Evolutionary conservation across 495 filamentous ascomycete genomes (phyloP).

Genomic region (Pyrenula massariospora): DNA sequence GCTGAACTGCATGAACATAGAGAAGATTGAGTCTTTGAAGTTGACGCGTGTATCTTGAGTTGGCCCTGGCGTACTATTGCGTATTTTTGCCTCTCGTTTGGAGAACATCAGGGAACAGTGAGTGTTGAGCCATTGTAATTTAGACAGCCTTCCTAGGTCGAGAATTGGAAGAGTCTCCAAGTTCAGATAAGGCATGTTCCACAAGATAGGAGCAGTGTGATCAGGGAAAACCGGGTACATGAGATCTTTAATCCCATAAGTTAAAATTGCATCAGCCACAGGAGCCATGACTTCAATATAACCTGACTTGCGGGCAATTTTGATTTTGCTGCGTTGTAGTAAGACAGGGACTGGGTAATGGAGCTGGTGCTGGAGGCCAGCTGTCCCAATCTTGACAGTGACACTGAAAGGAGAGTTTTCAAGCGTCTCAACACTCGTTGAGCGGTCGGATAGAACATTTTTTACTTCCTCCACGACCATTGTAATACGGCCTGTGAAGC

Average conservation of each 20-base stretch:
- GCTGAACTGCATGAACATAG: constrained; percentile 29
- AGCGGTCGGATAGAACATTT: background rate
- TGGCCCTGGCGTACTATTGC: constrained; percentile 7
- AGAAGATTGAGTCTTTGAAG: constrained; percentile 36
- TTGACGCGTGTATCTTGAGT: constrained; percentile 18
- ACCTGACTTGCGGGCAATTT: constrained; percentile 29
- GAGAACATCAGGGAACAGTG: constrained; percentile 26
- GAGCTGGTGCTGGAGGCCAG: constrained; percentile 13
- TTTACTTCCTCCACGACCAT: background rate
- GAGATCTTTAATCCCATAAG: constrained; percentile 12
- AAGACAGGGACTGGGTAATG: constrained; percentile 29
- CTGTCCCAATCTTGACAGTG: constrained; percentile 7
- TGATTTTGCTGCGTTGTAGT: constrained; percentile 10
- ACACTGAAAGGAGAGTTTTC: constrained; percentile 16
- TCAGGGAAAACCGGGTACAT: constrained; percentile 16
- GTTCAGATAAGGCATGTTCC: constrained; percentile 28
- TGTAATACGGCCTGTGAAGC: background rate
- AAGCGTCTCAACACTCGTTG: constrained; percentile 8
- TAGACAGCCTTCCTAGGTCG: constrained; percentile 12
- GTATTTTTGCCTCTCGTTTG: constrained; percentile 22
- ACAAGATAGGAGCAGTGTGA: constrained; percentile 8
- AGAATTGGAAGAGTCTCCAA: constrained; percentile 29
- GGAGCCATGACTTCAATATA: constrained; percentile 33
- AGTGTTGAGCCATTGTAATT: constrained; percentile 20
- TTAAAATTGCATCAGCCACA: constrained; percentile 10